A percentile compares a stretch with the other conserved stretches of the same genome.
Evolutionary conservation across 371 early-diverging fungal species (phyloP).

Genomic region (Saksenaea vasiformis): DNA sequence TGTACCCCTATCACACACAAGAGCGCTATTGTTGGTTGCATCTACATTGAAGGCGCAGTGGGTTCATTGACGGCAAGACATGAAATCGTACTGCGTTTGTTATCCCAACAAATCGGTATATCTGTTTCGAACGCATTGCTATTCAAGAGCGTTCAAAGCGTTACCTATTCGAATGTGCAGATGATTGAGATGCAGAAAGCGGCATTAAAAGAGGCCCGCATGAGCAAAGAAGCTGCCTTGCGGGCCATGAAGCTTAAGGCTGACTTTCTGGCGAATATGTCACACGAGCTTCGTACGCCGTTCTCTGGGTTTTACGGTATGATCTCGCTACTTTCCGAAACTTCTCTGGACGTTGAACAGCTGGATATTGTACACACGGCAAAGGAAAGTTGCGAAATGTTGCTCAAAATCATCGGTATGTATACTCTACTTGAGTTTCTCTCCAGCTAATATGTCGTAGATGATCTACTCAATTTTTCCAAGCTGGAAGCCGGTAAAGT

Average conservation of each 20-base stretch:
- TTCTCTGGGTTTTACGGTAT: constrained; percentile 69
- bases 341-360: constrained; percentile 57
- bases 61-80: constrained; percentile 56
- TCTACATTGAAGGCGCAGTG: constrained; percentile 59
- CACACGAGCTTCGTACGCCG: constrained; percentile 61
- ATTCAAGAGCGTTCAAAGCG: constrained; percentile 55
- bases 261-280: constrained; percentile 65
- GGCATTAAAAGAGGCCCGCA: constrained; percentile 51
- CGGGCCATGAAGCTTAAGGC: constrained; percentile 53
- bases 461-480: constrained; percentile 55
- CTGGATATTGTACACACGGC: constrained; percentile 61
- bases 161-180: constrained; percentile 44
- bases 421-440: not conserved
- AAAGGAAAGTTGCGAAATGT: constrained; percentile 61
- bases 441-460: constrained; percentile 17
- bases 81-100: constrained; percentile 50
- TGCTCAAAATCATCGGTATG: constrained; percentile 50
- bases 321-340: constrained; percentile 60
- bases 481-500: constrained; percentile 58
- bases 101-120: constrained; percentile 63
- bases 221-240: constrained; percentile 53
- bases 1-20: constrained; percentile 64
- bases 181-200: constrained; percentile 57
- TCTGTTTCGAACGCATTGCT: constrained; percentile 61
- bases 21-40: constrained; percentile 54